Base-by-base conservation (phyloP, 495 filamentous ascomycete genomes). In the Penicillium angulare region DNA sequence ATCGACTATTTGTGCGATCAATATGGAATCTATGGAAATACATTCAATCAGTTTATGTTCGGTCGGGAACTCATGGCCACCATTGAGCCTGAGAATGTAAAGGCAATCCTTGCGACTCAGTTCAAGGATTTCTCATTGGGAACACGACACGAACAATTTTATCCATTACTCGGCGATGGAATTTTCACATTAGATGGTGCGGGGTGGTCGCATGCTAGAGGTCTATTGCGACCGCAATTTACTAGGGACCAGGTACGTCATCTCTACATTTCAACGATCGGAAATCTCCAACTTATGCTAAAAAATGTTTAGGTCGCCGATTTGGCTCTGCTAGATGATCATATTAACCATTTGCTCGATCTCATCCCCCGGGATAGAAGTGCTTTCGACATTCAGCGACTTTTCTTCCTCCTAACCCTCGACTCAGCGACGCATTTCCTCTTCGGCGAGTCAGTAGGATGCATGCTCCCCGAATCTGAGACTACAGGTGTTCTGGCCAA, bases 51-150 rank as follows among this genome's bases (percentile, higher is more conserved):
- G 31, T 48, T 20, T 1, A 46, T 69, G 1, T 53, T 74, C 1
- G 57, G 62, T 4, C 52, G 53, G 2, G 32, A 35, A 2, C n/a
- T 65, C 3, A 55, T 86, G 31, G 63, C 74, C 16, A 92, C 89
- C 1, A 73, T 71, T 39, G 88, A 95, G 35, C 90, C 88, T 0
- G 85, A 92, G 59, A 96, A 95, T 65, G 78, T 97, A 66, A 90
- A 96, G 61, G 85, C 90, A 0, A 70, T 96, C 6, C 76, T 96
- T 2, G 88, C 90, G 0, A 86, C 84, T 0, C 86, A 95, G 55
- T 96, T 95, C 60, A 76, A 84, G 20, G 86, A 86, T 47, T 89
- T 82, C 53, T 66, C 67, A 21, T 52, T 84, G 3, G 80, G 79
- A 1, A 64, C 64, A 1, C 47, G 81, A 44, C 67, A 66, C 29